phyloP scores from a whole-genome alignment of 257 asterid genomes.

The Solanum chaucha region DNA sequence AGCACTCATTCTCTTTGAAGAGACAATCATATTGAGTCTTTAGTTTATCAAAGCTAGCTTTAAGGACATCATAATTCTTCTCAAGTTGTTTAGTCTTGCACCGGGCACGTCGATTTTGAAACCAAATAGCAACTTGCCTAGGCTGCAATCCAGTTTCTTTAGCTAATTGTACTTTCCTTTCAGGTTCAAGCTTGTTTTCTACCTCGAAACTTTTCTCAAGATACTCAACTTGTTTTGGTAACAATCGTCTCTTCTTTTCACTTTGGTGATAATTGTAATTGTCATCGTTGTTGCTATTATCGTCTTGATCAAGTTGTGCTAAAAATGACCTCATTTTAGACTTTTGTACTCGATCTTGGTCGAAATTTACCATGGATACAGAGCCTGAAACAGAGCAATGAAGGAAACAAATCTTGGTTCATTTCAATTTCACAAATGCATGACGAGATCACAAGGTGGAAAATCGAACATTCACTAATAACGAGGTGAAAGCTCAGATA shows the following conservation, averaged over 20 bases:
- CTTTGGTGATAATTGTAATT: constrained; percentile 44
- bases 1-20: constrained; percentile 40
- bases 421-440: neutral
- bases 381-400: constrained; percentile 36
- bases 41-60: constrained; percentile 36
- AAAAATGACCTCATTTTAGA: constrained; percentile 15
- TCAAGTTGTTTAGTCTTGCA: constrained; percentile 6
- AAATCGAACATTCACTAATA: neutral
- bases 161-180: constrained; percentile 4
- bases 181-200: constrained; percentile 13
- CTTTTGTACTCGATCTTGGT: constrained; percentile 17
- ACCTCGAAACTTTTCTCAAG: constrained; percentile 12
- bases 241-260: constrained; percentile 62
- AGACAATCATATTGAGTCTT: neutral
- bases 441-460: neutral
- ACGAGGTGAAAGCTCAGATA: neutral
- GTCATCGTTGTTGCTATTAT: constrained; percentile 22
- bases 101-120: constrained; percentile 10
- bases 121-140: constrained; percentile 13
- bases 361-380: constrained; percentile 42
- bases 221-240: constrained; percentile 22
- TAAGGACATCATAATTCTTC: constrained; percentile 22
- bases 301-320: constrained; percentile 24
- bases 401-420: neutral
- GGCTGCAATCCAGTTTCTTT: constrained; percentile 10